Conservation (phyloP, 306 rosid genomes). For the Sesbania bispinosa region DNA sequence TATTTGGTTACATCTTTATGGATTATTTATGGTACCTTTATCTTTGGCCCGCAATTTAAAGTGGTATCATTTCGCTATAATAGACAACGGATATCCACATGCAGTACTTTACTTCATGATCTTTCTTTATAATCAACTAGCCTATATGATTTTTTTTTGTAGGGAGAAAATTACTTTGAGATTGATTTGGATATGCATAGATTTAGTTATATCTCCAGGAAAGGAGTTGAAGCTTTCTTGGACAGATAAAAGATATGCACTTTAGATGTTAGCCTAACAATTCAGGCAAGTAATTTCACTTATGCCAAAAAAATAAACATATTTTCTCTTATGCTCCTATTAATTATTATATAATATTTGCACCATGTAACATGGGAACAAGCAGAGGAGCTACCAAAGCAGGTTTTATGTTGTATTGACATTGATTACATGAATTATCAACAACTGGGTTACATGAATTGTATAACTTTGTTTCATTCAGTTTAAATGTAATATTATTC, state of each 20-base stretch:
- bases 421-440: conserved; percentile 76
- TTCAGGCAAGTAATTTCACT: conserved; percentile 63
- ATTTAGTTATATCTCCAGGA: conserved; percentile 91
- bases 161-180: conserved; percentile 97
- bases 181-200: conserved; percentile 98
- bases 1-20: conserved; percentile 25
- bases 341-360: background rate
- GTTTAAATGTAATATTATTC: too few species aligned
- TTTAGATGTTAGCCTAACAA: conserved; percentile 92
- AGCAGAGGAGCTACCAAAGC: conserved; percentile 93
- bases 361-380: conserved; percentile 70
- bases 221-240: conserved; percentile 91
- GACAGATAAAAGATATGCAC: conserved; percentile 75
- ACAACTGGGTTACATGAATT: too few species aligned
- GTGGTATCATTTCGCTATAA: conserved; percentile 37
- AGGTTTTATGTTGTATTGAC: conserved; percentile 84
- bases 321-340: background rate
- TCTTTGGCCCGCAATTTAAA: conserved; percentile 28
- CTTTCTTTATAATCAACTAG: conserved; percentile 11
- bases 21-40: conserved; percentile 17
- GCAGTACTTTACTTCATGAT: background rate
- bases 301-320: background rate
- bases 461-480: too few species aligned
- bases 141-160: conserved; percentile 8
- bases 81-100: conserved; percentile 23